phyloP scores from a whole-genome alignment of 1,139 yeast species.

The Cylindricascospora bacillispora region DNA sequence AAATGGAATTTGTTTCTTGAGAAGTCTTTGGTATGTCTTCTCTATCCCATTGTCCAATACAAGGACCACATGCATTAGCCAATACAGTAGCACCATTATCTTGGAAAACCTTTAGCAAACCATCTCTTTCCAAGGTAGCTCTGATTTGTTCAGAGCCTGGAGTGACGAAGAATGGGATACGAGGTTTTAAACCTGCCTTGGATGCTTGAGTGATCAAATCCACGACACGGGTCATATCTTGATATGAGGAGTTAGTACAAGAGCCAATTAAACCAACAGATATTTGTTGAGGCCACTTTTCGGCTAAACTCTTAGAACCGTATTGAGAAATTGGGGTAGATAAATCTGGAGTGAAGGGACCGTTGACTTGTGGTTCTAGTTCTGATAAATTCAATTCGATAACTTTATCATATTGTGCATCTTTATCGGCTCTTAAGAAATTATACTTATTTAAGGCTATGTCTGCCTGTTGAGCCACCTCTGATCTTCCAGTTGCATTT shows the following conservation, averaged over 20 bases:
- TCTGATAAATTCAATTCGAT: slow-evolving; percentile 64
- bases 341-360: slow-evolving; percentile 92
- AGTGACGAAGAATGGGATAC: slow-evolving; percentile 83
- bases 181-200: slow-evolving; percentile 76
- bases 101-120: slow-evolving; percentile 65
- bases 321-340: slow-evolving; percentile 73
- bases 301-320: slow-evolving; percentile 46
- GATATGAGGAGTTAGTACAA: slow-evolving; percentile 94
- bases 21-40: slow-evolving; percentile 49
- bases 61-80: slow-evolving; percentile 98
- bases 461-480: slow-evolving; percentile 69
- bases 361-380: slow-evolving; percentile 83
- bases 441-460: slow-evolving; percentile 46
- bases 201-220: slow-evolving; percentile 79
- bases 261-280: slow-evolving; percentile 94
- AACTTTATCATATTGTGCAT: slow-evolving; percentile 72
- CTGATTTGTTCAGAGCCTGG: slow-evolving; percentile 99
- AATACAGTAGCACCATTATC: slow-evolving; percentile 80
- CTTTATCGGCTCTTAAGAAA: slow-evolving; percentile 66
- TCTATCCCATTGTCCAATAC: slow-evolving; percentile 99
- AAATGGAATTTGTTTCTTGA: slow-evolving; percentile 64
- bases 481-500: slow-evolving; percentile 66
- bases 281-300: slow-evolving; percentile 71
- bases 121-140: slow-evolving; percentile 94
- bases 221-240: slow-evolving; percentile 93